phyloP scores from a whole-genome alignment of 495 filamentous ascomycete species.

The Symbiotaphrina buchneri region DNA sequence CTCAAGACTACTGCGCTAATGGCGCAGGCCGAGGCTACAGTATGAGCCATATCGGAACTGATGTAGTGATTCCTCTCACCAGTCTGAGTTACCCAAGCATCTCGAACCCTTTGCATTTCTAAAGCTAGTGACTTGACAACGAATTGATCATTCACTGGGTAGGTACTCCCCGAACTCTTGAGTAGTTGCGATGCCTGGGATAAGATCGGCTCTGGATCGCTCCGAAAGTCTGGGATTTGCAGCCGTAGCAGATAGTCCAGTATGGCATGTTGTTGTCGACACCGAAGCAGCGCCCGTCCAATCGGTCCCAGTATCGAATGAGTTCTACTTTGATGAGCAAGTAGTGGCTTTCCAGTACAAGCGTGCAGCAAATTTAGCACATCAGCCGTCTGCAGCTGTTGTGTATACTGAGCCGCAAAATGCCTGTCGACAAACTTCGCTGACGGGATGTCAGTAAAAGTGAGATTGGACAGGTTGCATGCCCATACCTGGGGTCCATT shows the following conservation, averaged over 20 bases:
- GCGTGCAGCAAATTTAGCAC: slow-evolving; percentile 16
- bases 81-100: slow-evolving; percentile 1
- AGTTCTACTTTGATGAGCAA: not conserved
- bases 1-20: no score
- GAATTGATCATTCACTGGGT: no score
- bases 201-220: slow-evolving; percentile 1
- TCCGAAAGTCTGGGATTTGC: not conserved
- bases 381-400: slow-evolving; percentile 12
- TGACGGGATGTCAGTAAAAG: no score
- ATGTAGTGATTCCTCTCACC: slow-evolving; percentile 5
- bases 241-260: slow-evolving; percentile 16
- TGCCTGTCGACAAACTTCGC: slow-evolving; percentile 14
- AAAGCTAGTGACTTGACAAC: no score
- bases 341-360: slow-evolving; percentile 13
- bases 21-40: slow-evolving; percentile 10
- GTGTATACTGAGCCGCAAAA: slow-evolving; percentile 12
- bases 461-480: no score
- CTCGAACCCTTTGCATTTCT: slow-evolving; percentile 1
- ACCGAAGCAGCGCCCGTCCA: slow-evolving; percentile 15
- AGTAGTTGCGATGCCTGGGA: not conserved
- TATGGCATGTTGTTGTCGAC: slow-evolving; percentile 9
- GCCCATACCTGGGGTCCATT: slow-evolving; percentile 60
- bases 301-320: slow-evolving; percentile 12
- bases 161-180: no score
- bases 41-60: slow-evolving; percentile 13